Base-by-base conservation (phyloP, 805 yeast species). In the Pichia eremophila region DNA sequence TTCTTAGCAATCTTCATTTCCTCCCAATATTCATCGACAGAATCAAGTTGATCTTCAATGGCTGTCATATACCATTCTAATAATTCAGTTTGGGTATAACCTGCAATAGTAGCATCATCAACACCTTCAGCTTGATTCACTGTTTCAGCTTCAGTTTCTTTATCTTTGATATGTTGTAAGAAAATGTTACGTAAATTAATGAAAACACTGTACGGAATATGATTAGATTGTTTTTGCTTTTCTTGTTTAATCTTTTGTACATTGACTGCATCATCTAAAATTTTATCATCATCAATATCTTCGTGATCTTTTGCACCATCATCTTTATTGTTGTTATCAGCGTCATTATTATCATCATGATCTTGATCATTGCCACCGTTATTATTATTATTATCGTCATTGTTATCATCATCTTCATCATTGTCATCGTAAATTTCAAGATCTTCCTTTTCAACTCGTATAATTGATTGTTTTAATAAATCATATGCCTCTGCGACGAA, bases 401-500 rank as follows among this genome's bases (percentile, higher is more conserved):
- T 57, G 28, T 58, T 57, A 18, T 52, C 66, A 12, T 54, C 61
- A 6, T 50, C 57, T 12, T 59, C 60, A 19, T 51, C 59, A 4
- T 66, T 75, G 31, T 75, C 89, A n/a, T 79, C 95, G 12, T 81
- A 93, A 42, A 91, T 72, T 51, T 87, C 93, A 39, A 91, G 75
- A 62, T 91, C 98, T 56, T 91, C 98, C 63, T 83, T 84, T 62
- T 93, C 97, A 39, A 91, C 97, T 52, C 93, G 79, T 57, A 93
- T 88, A 51, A 91, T 90, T 37, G 96, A 85, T 66, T 88, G 95
- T 62, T 93, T 79, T 57, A 93, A 72, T 52, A 93, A 70, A 58
- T 85, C 91, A 63, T 85, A 89, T 0, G 99, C 99, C 62, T 93
- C 98, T 3, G 90, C 84, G 41, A 91, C 98, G 63, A 88, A 86